phyloP scores from a whole-genome alignment of 2,329 filamentous ascomycete species.

The Colletotrichum sp. region DNA sequence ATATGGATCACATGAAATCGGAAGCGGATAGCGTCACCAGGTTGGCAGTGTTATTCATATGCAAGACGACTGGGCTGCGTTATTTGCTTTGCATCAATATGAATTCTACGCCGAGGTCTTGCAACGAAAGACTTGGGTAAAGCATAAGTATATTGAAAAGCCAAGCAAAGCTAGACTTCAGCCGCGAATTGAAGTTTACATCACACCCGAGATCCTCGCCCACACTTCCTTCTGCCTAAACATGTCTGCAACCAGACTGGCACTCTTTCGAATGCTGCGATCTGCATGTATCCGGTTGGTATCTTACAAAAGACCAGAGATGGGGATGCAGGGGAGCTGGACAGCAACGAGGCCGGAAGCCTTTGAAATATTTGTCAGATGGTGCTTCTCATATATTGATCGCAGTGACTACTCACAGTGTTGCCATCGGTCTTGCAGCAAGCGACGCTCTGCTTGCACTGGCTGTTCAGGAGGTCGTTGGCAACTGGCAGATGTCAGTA shows the following conservation, averaged over 20 bases:
- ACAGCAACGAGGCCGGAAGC: background rate
- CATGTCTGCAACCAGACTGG: background rate
- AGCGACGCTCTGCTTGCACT: background rate
- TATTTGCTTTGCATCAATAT: no score
- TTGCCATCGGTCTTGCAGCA: background rate
- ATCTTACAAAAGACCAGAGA: background rate
- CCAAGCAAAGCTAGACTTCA: background rate
- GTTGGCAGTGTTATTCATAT: fast-evolving
- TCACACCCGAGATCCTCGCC: background rate
- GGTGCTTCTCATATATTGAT: background rate
- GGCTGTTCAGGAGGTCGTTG: background rate
- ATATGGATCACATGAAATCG: fast-evolving
- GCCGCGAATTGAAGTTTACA: background rate
- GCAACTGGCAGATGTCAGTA: background rate
- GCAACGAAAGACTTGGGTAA: background rate
- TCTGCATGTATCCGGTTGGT: fast-evolving
- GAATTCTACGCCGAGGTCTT: no score
- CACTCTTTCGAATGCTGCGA: background rate
- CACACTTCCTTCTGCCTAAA: fast-evolving
- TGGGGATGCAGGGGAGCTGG: background rate
- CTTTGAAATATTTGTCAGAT: background rate
- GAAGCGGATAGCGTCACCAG: background rate
- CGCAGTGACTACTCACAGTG: background rate
- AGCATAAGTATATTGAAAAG: background rate
- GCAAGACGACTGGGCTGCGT: background rate